Evolutionary conservation across 108 stramenopile genomes (phyloP).

Genomic region (Nitzschia palea): DNA sequence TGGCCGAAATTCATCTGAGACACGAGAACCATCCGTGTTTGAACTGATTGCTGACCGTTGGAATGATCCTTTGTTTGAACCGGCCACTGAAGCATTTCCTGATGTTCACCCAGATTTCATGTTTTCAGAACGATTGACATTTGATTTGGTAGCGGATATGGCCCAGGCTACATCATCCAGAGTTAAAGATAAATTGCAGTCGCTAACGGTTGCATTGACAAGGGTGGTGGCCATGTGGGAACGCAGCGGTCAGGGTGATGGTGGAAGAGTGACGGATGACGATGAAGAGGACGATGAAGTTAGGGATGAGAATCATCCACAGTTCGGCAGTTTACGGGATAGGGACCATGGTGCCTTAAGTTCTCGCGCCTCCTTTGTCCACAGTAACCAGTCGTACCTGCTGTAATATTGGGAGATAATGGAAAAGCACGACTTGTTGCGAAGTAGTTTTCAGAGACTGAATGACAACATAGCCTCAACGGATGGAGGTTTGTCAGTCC

Average conservation of each 20-base stretch:
- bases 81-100: neutral
- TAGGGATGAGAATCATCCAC: neutral
- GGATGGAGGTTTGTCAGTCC: too few species aligned
- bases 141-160: neutral
- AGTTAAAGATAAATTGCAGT: neutral
- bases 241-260: neutral
- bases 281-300: neutral
- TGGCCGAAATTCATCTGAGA: neutral
- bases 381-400: neutral
- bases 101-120: neutral
- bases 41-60: neutral
- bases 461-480: too few species aligned
- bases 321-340: neutral
- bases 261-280: neutral
- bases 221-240: neutral
- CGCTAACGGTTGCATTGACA: neutral
- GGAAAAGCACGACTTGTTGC: neutral
- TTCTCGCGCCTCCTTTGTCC: neutral
- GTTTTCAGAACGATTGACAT: neutral
- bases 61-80: neutral
- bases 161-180: neutral
- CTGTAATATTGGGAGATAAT: neutral
- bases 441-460: too few species aligned
- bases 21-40: neutral
- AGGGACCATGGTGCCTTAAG: neutral